A percentile compares a stretch with the other conserved stretches of the same genome.
Conservation (phyloP, 225 moss, liverwort and hornwort species). For the Ulota crispa region DNA sequence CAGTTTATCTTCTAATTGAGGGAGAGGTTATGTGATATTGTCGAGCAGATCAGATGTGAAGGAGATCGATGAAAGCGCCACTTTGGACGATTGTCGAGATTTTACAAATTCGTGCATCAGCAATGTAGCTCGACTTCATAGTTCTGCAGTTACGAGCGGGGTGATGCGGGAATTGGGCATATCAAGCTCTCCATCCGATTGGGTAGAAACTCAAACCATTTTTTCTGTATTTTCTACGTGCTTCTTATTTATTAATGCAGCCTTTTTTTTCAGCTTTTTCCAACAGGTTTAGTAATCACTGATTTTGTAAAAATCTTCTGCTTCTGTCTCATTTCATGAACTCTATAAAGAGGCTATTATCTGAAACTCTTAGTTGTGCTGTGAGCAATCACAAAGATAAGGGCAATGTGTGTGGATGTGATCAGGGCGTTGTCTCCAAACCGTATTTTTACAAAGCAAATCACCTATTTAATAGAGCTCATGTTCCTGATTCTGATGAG, state of each 20-base stretch:
- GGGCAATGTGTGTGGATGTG: slow-evolving; percentile 7
- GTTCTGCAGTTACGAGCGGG: slow-evolving; percentile 30
- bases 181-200: slow-evolving; percentile 45
- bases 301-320: not conserved
- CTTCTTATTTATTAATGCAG: not conserved
- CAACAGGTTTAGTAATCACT: not conserved
- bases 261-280: not conserved
- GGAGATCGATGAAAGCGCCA: slow-evolving; percentile 39
- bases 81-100: slow-evolving; percentile 38
- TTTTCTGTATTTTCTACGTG: not conserved
- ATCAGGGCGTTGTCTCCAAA: slow-evolving; percentile 65
- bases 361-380: not conserved
- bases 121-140: slow-evolving; percentile 42
- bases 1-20: not conserved
- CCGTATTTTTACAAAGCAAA: slow-evolving; percentile 64
- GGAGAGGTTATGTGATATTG: not conserved
- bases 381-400: not conserved
- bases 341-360: not conserved
- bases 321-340: not conserved
- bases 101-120: slow-evolving; percentile 36
- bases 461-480: slow-evolving; percentile 57
- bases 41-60: slow-evolving; percentile 47
- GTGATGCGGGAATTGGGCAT: slow-evolving; percentile 38
- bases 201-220: slow-evolving; percentile 27
- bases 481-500: slow-evolving; percentile 32